Evolutionary conservation across 768 basidiomycete species (phyloP).

Genomic region (Sutorius australiensis): DNA sequence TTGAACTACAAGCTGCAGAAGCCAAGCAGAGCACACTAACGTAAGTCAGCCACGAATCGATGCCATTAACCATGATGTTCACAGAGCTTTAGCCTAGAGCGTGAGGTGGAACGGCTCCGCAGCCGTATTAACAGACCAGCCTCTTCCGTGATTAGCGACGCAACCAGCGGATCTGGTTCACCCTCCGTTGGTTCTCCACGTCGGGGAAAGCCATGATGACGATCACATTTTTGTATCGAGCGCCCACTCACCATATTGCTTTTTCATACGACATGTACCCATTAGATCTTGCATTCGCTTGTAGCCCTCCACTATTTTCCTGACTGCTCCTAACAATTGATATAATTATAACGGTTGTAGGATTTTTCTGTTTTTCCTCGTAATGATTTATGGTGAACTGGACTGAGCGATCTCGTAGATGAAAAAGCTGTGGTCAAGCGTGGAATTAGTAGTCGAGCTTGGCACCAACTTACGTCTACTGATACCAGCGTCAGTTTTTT

Average conservation of each 20-base stretch:
- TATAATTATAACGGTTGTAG: not conserved
- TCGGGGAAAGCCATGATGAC: conserved; percentile 22
- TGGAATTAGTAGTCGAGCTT: too few species aligned
- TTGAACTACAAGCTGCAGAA: conserved; percentile 73
- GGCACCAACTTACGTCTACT: too few species aligned
- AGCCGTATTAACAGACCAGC: conserved; percentile 59
- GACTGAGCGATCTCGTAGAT: too few species aligned
- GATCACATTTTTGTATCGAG: not conserved
- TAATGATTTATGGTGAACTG: not conserved
- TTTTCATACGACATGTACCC: conserved; percentile 10
- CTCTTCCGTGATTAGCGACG: conserved; percentile 33
- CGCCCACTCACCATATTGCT: not conserved
- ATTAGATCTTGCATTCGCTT: conserved; percentile 19
- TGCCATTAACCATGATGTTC: conserved; percentile 1
- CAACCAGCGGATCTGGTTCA: conserved; percentile 14
- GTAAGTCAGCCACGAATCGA: conserved; percentile 37
- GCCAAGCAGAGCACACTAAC: conserved; percentile 66
- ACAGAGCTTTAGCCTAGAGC: conserved; percentile 46
- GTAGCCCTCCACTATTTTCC: conserved; percentile 12
- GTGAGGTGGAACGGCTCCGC: conserved; percentile 67
- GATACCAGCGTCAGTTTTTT: too few species aligned
- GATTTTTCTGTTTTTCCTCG: not conserved
- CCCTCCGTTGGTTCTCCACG: conserved; percentile 31
- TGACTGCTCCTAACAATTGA: not conserved
- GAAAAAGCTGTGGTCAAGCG: too few species aligned